These are phyloP conservation scores for Xylariales sp. DNA, from an alignment of 2,329 filamentous ascomycete species.

Conservation along the genomic window DNA sequence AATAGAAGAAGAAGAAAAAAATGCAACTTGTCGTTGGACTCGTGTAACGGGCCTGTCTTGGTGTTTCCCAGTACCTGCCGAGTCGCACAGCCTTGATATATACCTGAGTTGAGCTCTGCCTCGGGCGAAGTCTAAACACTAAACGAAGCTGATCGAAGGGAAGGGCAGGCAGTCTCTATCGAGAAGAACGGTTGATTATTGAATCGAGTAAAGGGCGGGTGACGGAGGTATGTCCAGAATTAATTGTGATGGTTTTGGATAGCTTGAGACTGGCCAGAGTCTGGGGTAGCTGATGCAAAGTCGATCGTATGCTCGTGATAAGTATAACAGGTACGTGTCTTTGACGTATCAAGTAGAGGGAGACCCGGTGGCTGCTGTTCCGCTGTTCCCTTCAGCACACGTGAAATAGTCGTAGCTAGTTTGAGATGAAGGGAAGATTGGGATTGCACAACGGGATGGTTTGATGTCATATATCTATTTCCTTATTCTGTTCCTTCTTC, in stretches of 20 bases:
- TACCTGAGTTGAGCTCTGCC: conserved; percentile 9
- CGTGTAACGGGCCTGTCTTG: not conserved
- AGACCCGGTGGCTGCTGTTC: conserved; percentile 1
- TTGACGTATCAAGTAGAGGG: conserved; percentile 5
- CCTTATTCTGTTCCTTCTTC: conserved; percentile 1
- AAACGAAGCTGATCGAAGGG: conserved; percentile 2
- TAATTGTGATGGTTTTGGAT: conserved; percentile 3
- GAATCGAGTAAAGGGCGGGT: not conserved
- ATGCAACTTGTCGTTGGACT: not conserved
- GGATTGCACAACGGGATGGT: not conserved
- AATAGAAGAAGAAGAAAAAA: not conserved
- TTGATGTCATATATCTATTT: conserved; percentile 8
- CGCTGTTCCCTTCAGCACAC: conserved; percentile 3
- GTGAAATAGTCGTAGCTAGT: conserved; percentile 6
- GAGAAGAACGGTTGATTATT: not conserved
- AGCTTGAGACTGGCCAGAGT: conserved; percentile 8
- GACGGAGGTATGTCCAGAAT: conserved; percentile 3
- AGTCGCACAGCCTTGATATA: conserved; percentile 7
- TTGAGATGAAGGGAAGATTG: not conserved
- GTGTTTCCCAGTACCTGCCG: not conserved
- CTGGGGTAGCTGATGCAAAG: conserved; percentile 1
- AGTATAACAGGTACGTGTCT: not conserved
- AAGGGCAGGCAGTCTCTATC: not conserved
- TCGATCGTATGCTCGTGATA: conserved; percentile 9
- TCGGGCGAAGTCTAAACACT: not conserved